These are phyloP conservation scores for Macrocystidia cucumis DNA, from an alignment of 1,284 basidiomycete species.

Conservation along the genomic window DNA sequence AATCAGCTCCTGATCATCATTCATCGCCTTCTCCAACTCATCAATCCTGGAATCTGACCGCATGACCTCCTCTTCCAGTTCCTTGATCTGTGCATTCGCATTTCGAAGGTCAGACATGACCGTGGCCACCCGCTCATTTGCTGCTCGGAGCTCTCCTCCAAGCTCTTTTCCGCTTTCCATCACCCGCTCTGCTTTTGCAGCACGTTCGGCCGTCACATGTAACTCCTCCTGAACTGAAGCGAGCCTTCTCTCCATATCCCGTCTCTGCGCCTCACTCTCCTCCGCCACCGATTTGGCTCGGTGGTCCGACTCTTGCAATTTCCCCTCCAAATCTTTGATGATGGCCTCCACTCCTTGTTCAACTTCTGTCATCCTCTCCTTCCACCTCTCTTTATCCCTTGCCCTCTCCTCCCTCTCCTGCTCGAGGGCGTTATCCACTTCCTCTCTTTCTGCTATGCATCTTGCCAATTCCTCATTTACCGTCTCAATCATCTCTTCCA, in stretches of 20 bases:
- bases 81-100: conserved; percentile 46
- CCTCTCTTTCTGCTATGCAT: conserved; percentile 28
- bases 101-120: conserved; percentile 47
- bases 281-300: conserved; percentile 30
- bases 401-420: conserved; percentile 47
- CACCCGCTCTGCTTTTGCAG: conserved; percentile 51
- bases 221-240: conserved; percentile 39
- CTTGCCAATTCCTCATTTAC: conserved; percentile 39
- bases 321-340: conserved; percentile 54
- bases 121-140: conserved; percentile 48
- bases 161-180: conserved; percentile 56
- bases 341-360: conserved; percentile 60
- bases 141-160: conserved; percentile 54
- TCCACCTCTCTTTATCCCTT: conserved; percentile 60
- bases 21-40: conserved; percentile 44
- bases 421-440: conserved; percentile 32
- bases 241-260: conserved; percentile 38
- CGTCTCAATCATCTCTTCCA: conserved; percentile 42
- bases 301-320: conserved; percentile 42
- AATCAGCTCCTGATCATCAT: conserved; percentile 38
- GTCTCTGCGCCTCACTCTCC: conserved; percentile 28
- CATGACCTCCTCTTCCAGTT: conserved; percentile 47
- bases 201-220: conserved; percentile 46
- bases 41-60: conserved; percentile 40
- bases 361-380: conserved; percentile 59